Percentiles rank a stretch among this genome's conserved stretches.
Conservation (phyloP, 78 protist genomes). For the Isochrysis galbana region DNA sequence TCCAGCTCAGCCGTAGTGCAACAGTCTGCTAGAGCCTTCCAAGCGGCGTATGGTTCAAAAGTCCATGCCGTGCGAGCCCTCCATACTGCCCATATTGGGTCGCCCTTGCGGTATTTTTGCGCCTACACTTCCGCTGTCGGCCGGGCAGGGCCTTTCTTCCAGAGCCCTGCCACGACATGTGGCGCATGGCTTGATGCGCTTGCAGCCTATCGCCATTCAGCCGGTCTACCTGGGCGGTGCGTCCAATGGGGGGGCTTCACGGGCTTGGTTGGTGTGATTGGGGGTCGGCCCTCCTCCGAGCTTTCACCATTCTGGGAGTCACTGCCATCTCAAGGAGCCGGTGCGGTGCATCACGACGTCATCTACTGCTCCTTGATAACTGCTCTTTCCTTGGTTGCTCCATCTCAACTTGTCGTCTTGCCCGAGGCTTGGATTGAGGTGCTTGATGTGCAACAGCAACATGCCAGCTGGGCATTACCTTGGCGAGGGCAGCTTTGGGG, state of each 20-base stretch:
- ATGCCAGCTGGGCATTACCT: no score
- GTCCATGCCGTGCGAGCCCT: not conserved
- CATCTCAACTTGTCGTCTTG: no score
- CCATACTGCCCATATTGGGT: not conserved
- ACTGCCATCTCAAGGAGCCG: no score
- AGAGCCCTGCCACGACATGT: not conserved
- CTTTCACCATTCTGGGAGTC: not conserved
- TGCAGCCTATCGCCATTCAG: not conserved
- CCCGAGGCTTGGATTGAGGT: no score
- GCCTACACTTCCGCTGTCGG: not conserved
- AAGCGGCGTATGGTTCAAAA: not conserved
- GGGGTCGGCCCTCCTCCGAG: not conserved
- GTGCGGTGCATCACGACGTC: no score
- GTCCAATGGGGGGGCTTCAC: not conserved
- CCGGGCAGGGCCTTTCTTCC: not conserved
- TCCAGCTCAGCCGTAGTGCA: not conserved
- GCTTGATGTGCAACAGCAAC: no score
- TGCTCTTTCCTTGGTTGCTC: no score
- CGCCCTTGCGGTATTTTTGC: not conserved
- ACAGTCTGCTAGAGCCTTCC: not conserved
- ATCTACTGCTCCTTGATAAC: no score
- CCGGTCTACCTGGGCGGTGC: not conserved
- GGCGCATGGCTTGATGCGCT: not conserved
- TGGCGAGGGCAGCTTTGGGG: no score
- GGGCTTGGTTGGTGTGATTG: not conserved